phyloP scores from a whole-genome alignment of 2,329 filamentous ascomycete species.

The Aspergillus persii region DNA sequence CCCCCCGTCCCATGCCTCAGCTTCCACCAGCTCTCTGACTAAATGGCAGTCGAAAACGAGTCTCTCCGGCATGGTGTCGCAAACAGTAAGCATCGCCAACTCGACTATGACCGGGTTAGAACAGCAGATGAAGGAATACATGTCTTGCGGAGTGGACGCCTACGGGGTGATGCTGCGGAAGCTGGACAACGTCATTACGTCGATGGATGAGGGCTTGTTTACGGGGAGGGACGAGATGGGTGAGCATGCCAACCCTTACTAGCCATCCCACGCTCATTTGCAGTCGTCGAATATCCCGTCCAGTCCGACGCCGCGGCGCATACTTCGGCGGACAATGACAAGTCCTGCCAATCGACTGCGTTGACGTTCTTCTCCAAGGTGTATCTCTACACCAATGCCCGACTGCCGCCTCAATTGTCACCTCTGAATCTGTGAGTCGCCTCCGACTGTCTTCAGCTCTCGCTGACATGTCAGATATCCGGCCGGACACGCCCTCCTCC shows the following conservation, averaged over 20 bases:
- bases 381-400: slow-evolving; percentile 74
- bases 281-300: background rate
- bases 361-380: slow-evolving; percentile 71
- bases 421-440: slow-evolving; percentile 62
- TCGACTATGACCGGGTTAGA: slow-evolving; percentile 20
- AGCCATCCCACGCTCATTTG: background rate
- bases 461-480: slow-evolving; percentile 55
- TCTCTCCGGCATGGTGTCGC: slow-evolving; percentile 11
- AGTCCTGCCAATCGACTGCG: background rate
- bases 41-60: slow-evolving; percentile 6
- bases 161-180: slow-evolving; percentile 62
- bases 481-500: slow-evolving; percentile 72
- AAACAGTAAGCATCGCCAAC: slow-evolving; percentile 19
- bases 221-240: slow-evolving; percentile 43
- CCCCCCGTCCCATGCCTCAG: background rate
- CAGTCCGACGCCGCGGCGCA: background rate
- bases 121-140: slow-evolving; percentile 42
- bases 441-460: background rate
- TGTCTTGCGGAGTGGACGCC: slow-evolving; percentile 19
- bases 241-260: slow-evolving; percentile 4
- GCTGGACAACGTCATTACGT: slow-evolving; percentile 67
- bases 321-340: background rate
- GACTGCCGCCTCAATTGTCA: slow-evolving; percentile 65
- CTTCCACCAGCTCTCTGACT: background rate
- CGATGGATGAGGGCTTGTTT: slow-evolving; percentile 65